Conservation (phyloP, 768 basidiomycete genomes). For the Jaapia argillacea region DNA sequence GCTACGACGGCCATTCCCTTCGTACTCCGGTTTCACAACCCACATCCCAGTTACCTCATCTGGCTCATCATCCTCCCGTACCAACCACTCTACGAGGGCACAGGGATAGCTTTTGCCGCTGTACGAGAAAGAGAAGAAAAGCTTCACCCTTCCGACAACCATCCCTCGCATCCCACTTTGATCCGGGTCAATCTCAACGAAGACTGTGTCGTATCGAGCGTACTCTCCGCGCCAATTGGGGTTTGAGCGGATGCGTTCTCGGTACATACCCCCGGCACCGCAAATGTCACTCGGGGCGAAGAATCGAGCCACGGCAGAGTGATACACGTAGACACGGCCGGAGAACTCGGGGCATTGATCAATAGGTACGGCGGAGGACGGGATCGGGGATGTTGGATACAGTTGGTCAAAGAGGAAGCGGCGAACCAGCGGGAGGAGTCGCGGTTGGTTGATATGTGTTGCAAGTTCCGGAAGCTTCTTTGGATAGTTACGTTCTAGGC, state of each 20-base stretch:
- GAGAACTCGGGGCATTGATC: no score
- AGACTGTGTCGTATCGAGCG: background rate
- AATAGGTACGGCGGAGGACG: no score
- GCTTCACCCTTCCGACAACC: background rate
- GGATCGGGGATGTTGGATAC: no score
- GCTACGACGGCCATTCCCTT: background rate
- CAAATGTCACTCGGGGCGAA: background rate
- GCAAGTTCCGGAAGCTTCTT: background rate
- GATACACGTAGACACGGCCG: no score
- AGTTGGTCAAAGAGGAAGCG: background rate
- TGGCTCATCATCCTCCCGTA: background rate
- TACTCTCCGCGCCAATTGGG: background rate
- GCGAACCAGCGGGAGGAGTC: background rate
- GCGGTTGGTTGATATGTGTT: background rate
- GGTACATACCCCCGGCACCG: background rate
- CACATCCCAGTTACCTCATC: background rate
- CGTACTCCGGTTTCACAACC: background rate
- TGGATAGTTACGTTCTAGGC: background rate
- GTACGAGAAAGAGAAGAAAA: background rate
- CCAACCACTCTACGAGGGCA: background rate
- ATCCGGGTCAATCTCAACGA: background rate
- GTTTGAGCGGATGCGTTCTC: background rate
- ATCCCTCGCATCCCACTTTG: background rate
- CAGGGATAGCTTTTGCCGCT: background rate
- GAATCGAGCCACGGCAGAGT: background rate